Conservation (phyloP, 805 yeast species). For the Suhomyces xylopsoci region DNA sequence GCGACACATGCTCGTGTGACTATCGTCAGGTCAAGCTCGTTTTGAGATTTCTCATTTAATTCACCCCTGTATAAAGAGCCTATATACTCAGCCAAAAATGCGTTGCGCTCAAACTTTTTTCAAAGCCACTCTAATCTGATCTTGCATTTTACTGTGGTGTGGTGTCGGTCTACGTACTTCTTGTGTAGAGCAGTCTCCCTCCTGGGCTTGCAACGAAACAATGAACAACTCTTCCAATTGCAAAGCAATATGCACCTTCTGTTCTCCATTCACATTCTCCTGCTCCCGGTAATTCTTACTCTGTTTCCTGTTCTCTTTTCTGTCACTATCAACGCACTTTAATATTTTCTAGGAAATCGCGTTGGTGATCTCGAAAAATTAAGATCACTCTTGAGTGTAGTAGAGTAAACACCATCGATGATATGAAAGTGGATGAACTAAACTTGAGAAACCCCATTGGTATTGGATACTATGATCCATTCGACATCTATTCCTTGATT, state of each 20-base stretch:
- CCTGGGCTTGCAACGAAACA: background rate
- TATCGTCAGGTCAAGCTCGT: background rate
- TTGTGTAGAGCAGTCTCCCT: background rate
- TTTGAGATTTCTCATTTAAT: background rate
- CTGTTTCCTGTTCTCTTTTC: too few species aligned
- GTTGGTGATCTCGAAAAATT: background rate
- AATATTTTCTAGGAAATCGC: background rate
- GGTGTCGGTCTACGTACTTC: background rate
- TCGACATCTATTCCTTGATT: slow-evolving; percentile 50
- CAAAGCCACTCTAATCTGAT: background rate
- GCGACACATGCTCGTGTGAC: background rate
- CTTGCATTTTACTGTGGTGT: background rate
- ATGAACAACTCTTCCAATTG: background rate
- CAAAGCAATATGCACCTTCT: too few species aligned
- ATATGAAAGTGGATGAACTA: slow-evolving; percentile 9
- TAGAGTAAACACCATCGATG: background rate
- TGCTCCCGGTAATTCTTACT: too few species aligned
- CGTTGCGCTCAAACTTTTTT: background rate
- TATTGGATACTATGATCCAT: slow-evolving; percentile 76
- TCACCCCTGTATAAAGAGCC: background rate
- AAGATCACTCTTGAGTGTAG: background rate
- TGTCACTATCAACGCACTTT: background rate
- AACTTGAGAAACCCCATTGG: slow-evolving; percentile 19
- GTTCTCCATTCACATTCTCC: too few species aligned
- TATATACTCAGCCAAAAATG: background rate